Conservation (phyloP, 305 asterid species). For the Fraxinus angustifolia region DNA sequence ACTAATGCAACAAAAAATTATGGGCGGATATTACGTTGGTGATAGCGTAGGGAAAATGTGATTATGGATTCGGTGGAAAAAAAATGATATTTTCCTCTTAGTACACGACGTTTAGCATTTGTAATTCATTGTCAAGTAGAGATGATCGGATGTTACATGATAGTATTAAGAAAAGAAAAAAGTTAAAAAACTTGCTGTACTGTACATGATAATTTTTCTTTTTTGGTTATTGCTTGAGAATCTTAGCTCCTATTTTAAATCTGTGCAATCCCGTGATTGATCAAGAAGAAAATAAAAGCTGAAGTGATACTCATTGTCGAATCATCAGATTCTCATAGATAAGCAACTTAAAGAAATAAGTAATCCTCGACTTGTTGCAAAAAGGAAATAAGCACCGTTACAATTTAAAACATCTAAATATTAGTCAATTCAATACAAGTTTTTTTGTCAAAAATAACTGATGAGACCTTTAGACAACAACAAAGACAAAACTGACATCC, state of each 20-base stretch:
- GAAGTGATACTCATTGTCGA: not conserved
- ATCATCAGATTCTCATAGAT: not conserved
- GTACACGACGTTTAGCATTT: not conserved
- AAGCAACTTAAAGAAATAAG: not conserved
- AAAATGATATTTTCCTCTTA: too few relatives aligned
- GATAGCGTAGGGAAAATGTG: not conserved
- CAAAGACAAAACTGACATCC: constrained; percentile 17
- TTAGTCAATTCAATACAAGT: not conserved
- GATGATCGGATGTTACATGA: not conserved
- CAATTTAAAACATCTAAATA: not conserved
- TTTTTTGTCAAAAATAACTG: not conserved
- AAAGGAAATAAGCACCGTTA: not conserved
- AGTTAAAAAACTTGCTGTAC: too few relatives aligned
- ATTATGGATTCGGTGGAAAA: too few relatives aligned
- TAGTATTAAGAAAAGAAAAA: not conserved
- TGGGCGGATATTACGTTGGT: not conserved
- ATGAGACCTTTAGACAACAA: not conserved
- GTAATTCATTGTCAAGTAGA: not conserved
- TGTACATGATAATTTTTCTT: too few relatives aligned
- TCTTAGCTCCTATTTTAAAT: too few relatives aligned
- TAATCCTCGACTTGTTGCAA: not conserved
- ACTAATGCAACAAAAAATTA: not conserved
- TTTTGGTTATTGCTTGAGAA: too few relatives aligned
- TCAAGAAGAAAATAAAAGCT: not conserved
- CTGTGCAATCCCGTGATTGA: too few relatives aligned